Conservation (phyloP, 2,329 filamentous ascomycete species). For the Amauroascus verrucosus region DNA sequence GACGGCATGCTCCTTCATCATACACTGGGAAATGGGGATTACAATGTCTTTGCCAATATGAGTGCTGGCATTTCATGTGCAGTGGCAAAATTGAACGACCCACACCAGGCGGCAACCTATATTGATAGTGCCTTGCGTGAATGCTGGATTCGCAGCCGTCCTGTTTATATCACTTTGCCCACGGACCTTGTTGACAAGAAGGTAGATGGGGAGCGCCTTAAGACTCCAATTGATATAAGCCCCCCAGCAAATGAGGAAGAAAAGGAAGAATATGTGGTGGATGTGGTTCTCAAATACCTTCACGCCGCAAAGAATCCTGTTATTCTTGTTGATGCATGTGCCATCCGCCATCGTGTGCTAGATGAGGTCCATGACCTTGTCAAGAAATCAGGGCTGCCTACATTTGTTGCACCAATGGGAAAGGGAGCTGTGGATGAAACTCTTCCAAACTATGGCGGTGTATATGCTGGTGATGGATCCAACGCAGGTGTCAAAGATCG, state of each 20-base stretch:
- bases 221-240: slow-evolving; percentile 54
- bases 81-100: slow-evolving; percentile 40
- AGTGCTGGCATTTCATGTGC: slow-evolving; percentile 41
- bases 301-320: slow-evolving; percentile 61
- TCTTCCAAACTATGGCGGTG: slow-evolving; percentile 61
- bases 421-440: slow-evolving; percentile 71
- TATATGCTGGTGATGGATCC: slow-evolving; percentile 69
- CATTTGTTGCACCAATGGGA: slow-evolving; percentile 77
- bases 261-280: slow-evolving; percentile 66
- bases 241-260: slow-evolving; percentile 56
- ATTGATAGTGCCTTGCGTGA: slow-evolving; percentile 45
- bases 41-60: slow-evolving; percentile 43
- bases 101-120: slow-evolving; percentile 37
- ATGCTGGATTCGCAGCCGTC: slow-evolving; percentile 44
- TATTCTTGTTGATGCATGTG: slow-evolving; percentile 70
- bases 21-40: slow-evolving; percentile 55
- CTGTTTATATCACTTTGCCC: slow-evolving; percentile 47
- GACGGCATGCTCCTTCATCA: slow-evolving; percentile 48
- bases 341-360: slow-evolving; percentile 62
- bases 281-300: slow-evolving; percentile 61
- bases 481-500: slow-evolving; percentile 38
- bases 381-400: slow-evolving; percentile 60
- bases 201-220: slow-evolving; percentile 59
- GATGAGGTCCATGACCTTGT: slow-evolving; percentile 61
- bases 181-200: slow-evolving; percentile 51